phyloP scores from a whole-genome alignment of 257 asterid species.

The Paulownia fortunei region DNA sequence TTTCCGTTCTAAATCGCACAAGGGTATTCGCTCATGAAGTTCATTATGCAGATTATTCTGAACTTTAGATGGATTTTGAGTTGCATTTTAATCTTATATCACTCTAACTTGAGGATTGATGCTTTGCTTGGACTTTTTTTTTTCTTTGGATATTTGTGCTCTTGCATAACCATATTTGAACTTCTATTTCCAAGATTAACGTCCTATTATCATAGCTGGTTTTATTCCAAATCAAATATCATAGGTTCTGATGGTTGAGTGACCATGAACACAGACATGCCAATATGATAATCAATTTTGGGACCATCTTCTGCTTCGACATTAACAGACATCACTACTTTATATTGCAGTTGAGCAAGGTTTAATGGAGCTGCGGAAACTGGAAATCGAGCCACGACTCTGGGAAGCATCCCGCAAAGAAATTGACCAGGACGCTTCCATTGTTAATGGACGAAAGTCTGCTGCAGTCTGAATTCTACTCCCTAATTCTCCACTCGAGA shows the following conservation, averaged over 20 bases:
- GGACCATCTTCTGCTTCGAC: background rate
- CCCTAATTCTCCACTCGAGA: background rate
- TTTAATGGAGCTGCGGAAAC: conserved; percentile 74
- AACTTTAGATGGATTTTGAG: background rate
- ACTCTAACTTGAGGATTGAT: background rate
- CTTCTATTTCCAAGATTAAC: background rate
- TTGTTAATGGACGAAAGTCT: conserved; percentile 44
- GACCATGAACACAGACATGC: background rate
- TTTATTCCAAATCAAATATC: background rate
- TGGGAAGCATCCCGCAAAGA: conserved; percentile 98
- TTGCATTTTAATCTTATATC: background rate
- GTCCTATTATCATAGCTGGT: background rate
- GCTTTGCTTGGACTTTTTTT: background rate
- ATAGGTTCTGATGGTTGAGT: conserved; percentile 12
- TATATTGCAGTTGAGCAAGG: conserved; percentile 80
- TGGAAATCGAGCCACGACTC: conserved; percentile 80
- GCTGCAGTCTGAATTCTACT: conserved; percentile 23
- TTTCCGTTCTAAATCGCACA: background rate
- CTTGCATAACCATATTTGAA: background rate
- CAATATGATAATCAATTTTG: background rate
- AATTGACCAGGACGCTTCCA: conserved; percentile 59
- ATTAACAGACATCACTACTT: conserved; percentile 18
- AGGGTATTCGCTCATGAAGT: background rate
- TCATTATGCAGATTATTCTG: conserved; percentile 11
- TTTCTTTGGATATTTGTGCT: background rate